Conservation (phyloP, 768 basidiomycete species). For the Strobilomyces echinocephalus region DNA sequence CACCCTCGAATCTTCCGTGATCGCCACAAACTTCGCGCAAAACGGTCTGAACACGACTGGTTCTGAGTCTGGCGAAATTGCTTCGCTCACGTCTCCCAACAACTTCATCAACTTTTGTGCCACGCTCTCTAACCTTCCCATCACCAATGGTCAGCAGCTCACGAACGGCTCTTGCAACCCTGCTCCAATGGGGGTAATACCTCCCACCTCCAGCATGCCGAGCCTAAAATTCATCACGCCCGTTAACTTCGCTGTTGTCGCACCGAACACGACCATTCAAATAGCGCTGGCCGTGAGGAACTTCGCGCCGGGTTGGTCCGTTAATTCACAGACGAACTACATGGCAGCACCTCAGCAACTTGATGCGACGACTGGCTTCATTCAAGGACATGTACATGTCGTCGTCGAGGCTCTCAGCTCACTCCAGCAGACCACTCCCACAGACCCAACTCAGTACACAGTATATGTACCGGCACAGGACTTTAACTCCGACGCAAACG, state of each 20-base stretch:
- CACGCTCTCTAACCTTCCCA: slow-evolving; percentile 41
- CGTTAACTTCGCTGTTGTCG: slow-evolving; percentile 38
- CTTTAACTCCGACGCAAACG: slow-evolving; percentile 36
- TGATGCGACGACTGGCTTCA: slow-evolving; percentile 39
- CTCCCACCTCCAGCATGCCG: slow-evolving; percentile 47
- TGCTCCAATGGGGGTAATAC: slow-evolving; percentile 56
- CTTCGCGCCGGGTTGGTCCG: slow-evolving; percentile 53
- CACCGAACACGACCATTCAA: slow-evolving; percentile 47
- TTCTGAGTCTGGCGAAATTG: slow-evolving; percentile 41
- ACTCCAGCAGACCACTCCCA: slow-evolving; percentile 45
- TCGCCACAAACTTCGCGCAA: slow-evolving; percentile 52
- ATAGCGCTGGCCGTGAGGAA: slow-evolving; percentile 44
- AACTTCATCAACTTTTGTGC: slow-evolving; percentile 73
- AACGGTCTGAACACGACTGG: slow-evolving; percentile 38
- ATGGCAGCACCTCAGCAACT: slow-evolving; percentile 53
- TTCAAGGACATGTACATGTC: slow-evolving; percentile 61
- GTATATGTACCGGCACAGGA: slow-evolving; percentile 61
- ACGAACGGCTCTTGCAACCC: slow-evolving; percentile 54
- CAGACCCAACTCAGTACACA: slow-evolving; percentile 47
- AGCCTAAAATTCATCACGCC: slow-evolving; percentile 50
- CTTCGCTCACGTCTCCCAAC: slow-evolving; percentile 59
- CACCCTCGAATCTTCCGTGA: slow-evolving; percentile 43
- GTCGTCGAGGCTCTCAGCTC: slow-evolving; percentile 51
- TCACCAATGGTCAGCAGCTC: slow-evolving; percentile 60
- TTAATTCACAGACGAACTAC: slow-evolving; percentile 50